Evolutionary conservation across 2,329 filamentous ascomycete species (phyloP).

Genomic region (Onygenales sp.): DNA sequence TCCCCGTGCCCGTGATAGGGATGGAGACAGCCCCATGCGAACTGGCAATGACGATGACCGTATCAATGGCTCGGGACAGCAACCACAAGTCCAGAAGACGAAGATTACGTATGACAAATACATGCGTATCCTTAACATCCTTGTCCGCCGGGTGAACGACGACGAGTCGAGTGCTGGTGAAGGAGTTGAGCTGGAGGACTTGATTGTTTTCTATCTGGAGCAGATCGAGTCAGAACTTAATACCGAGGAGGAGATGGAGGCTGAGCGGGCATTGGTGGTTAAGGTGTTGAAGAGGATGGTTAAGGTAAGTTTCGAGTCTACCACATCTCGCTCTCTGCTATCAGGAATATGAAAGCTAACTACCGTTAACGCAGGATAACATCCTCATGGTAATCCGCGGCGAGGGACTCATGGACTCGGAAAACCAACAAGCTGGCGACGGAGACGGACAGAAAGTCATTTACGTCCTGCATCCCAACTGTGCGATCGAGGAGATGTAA

Average conservation of each 20-base stretch:
- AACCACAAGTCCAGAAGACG: slow-evolving; percentile 52
- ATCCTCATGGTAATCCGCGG: slow-evolving; percentile 58
- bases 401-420: slow-evolving; percentile 78
- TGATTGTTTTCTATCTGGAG: slow-evolving; percentile 86
- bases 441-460: slow-evolving; percentile 45
- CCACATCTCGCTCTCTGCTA: neutral
- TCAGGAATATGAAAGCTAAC: neutral
- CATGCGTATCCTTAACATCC: slow-evolving; percentile 74
- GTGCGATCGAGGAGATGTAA: slow-evolving; percentile 57
- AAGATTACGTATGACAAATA: slow-evolving; percentile 96
- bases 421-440: slow-evolving; percentile 45
- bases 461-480: slow-evolving; percentile 93
- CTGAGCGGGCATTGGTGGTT: slow-evolving; percentile 60
- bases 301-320: slow-evolving; percentile 54
- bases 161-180: slow-evolving; percentile 69
- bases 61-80: slow-evolving; percentile 8
- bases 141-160: slow-evolving; percentile 74
- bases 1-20: slow-evolving; percentile 33
- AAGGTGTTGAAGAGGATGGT: slow-evolving; percentile 95
- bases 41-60: slow-evolving; percentile 40
- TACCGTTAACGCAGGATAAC: slow-evolving; percentile 40
- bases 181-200: slow-evolving; percentile 72
- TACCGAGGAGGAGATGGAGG: slow-evolving; percentile 69
- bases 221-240: slow-evolving; percentile 76
- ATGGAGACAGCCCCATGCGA: slow-evolving; percentile 46